Evolutionary conservation across 2,329 filamentous ascomycete species (phyloP).

Genomic region (Triangularia setosa): DNA sequence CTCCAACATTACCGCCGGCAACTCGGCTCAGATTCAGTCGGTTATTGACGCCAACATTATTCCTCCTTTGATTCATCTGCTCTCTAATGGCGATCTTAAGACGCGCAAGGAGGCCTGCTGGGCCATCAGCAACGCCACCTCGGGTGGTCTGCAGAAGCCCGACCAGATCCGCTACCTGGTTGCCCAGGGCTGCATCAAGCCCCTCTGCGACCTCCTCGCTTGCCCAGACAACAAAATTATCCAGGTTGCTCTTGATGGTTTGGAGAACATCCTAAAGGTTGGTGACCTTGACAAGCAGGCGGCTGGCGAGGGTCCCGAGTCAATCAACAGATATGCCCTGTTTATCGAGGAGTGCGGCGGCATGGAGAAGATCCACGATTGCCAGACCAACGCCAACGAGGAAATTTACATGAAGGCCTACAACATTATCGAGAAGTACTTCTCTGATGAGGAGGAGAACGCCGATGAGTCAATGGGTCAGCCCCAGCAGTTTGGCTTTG

Average conservation of each 20-base stretch:
- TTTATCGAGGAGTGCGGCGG: constrained; percentile 98
- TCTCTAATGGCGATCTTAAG: constrained; percentile 97
- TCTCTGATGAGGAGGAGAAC: constrained; percentile 96
- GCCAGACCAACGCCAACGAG: constrained; percentile 99
- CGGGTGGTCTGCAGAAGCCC: constrained; percentile 94
- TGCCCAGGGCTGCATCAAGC: constrained; percentile 90
- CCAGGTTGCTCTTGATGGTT: constrained; percentile 91
- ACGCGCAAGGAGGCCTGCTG: constrained; percentile 99
- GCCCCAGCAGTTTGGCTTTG: constrained; percentile 76
- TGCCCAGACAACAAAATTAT: constrained; percentile 99
- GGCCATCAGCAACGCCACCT: constrained; percentile 98
- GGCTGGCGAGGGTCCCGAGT: constrained; percentile 66
- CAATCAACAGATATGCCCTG: constrained; percentile 93
- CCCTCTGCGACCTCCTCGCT: constrained; percentile 86
- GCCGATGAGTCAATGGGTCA: constrained; percentile 77
- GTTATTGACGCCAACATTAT: constrained; percentile 98
- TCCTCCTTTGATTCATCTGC: constrained; percentile 88
- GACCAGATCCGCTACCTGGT: constrained; percentile 98
- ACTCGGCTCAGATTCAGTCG: constrained; percentile 94
- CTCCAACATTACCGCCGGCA: constrained; percentile 96
- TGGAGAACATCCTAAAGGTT: constrained; percentile 99
- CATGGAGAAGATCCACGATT: constrained; percentile 99
- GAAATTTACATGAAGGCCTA: constrained; percentile 99
- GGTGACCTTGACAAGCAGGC: constrained; percentile 97
- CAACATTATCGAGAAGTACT: constrained; percentile 99